Base-by-base conservation (phyloP, 495 filamentous ascomycete species). In the Venustampulla echinocandica region DNA sequence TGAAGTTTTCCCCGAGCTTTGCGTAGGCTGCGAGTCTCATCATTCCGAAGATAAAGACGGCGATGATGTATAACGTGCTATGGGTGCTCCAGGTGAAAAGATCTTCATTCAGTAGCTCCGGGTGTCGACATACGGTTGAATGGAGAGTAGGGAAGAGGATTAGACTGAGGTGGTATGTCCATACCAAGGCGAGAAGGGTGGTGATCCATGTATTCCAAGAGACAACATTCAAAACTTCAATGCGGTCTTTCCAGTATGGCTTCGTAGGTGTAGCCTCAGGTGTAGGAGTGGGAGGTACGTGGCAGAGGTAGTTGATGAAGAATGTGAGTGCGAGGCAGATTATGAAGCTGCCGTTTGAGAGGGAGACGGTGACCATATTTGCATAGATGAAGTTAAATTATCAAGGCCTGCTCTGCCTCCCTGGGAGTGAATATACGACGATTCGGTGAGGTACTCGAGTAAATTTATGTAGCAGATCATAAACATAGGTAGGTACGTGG, bases 1-100 rank as follows among this genome's bases (percentile, higher is more conserved):
- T 75, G 34, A 76, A 74, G 27, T 70, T 64, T 11, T 50, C 55
- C 0, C 71, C 72, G 0, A 75, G 64, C 1, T 59, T 36, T 0
- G 55, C 47, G 32, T 67, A 73, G 1, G 66, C 58, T 0, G 52
- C 44, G 1, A 71, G 40, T 2, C 69, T 62, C 5, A 72, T 48
- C 10, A 55, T 55, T 0, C 59, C 51, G 3, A 64, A 65, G 28
- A 53, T 39, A 37, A 58, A 60, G 9, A 72, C 55, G 17, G 64
- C 37, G 13, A 62, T 14, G 0, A 62, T 49, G 13, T 59, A 48
- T 0, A 53, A 48, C 11, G 57, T 33, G 1, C 54, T 54, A 3
- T 56, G 59, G 4, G 46, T 37, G 20, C 39, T 44, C 51, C 51
- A 54, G 14, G 45, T n/a, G 20, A 39, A 47, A 0, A 46, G 11